Base-by-base conservation (phyloP, 495 filamentous ascomycete genomes). In the Xylaria curta region DNA sequence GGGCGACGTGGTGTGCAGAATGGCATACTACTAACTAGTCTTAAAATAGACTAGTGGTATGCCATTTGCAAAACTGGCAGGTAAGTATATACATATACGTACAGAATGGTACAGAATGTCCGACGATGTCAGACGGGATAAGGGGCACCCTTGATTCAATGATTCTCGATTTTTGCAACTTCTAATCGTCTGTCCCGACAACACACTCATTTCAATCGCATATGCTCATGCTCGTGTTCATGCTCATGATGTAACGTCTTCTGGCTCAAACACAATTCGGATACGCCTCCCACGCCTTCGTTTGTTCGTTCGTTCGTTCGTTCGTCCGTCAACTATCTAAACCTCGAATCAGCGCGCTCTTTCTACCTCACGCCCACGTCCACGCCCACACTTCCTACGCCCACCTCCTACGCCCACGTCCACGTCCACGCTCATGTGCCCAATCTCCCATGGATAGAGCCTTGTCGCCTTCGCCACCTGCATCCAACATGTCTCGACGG, bases 401-500 rank as follows among this genome's bases (percentile, higher is more conserved):
- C n/a, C n/a, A n/a, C n/a, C n/a, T n/a, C n/a, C n/a, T 6, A n/a
- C 15, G 31, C 17, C 15, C 26, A 58, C 28, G 54, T 2, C 15
- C 17, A n/a, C 15, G 19, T 19, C 15, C 2, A 58, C 28, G 26
- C 56, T 9, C 56, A 38, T 38, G 56, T 13, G 31, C 58, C 31
- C 10, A 10, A 33, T 21, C 21, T 33, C 47, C 62, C 36, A 79
- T 79, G 77, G 77, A 77, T 73, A 74, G 75, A 54, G 71, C 53
- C 63, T 71, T 71, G 21, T 78, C 75, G 44, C 74, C 78, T 15
- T 68, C 78, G 68, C 47, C 75, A 56, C 74, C 67, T 67, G 73
- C 76, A 49, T 68, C 77, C 68, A 81, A 75, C 63, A 84, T 83
- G 79, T 76, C 80, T 68, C 81, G 82, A 66, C 83, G 84, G 75